These are phyloP conservation scores for Daldinia childiae DNA, from an alignment of 495 filamentous ascomycete genomes.

Conservation along the genomic window DNA sequence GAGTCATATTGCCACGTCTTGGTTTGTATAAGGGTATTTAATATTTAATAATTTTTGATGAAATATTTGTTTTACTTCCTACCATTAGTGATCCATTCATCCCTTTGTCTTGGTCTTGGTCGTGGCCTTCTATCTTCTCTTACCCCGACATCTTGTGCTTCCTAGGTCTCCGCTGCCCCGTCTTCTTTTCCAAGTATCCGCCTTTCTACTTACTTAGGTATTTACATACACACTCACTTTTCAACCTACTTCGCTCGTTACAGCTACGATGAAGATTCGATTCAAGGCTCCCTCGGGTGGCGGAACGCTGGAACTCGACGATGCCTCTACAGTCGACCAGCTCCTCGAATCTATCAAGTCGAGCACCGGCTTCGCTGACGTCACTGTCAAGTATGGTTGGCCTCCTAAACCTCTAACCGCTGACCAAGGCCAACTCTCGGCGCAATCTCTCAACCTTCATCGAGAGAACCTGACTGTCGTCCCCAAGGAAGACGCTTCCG, in stretches of 20 bases:
- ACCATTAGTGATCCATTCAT: neutral
- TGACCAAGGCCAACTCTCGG: constrained; percentile 44
- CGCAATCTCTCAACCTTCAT: constrained; percentile 72
- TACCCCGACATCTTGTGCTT: neutral
- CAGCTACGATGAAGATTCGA: constrained; percentile 48
- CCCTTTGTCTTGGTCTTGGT: neutral
- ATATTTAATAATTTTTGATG: neutral
- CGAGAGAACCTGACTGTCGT: constrained; percentile 84
- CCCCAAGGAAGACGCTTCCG: constrained; percentile 49
- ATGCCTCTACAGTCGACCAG: constrained; percentile 70
- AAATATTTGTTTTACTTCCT: neutral
- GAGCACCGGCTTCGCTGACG: constrained; percentile 52
- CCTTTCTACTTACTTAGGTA: neutral
- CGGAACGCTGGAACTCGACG: constrained; percentile 67
- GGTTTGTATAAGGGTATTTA: neutral
- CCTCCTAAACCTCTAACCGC: constrained; percentile 77
- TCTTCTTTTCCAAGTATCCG: neutral
- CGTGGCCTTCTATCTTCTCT: neutral
- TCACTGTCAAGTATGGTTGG: constrained; percentile 89
- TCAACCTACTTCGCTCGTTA: neutral
- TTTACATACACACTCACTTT: neutral
- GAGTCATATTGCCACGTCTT: constrained; percentile 3
- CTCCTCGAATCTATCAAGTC: constrained; percentile 58
- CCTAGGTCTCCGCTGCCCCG: neutral
- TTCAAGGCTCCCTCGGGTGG: constrained; percentile 52